A percentile compares a stretch with the other conserved stretches of the same genome.
Conservation (phyloP, 2,329 filamentous ascomycete species). For the Talaromyces funiculosus region DNA sequence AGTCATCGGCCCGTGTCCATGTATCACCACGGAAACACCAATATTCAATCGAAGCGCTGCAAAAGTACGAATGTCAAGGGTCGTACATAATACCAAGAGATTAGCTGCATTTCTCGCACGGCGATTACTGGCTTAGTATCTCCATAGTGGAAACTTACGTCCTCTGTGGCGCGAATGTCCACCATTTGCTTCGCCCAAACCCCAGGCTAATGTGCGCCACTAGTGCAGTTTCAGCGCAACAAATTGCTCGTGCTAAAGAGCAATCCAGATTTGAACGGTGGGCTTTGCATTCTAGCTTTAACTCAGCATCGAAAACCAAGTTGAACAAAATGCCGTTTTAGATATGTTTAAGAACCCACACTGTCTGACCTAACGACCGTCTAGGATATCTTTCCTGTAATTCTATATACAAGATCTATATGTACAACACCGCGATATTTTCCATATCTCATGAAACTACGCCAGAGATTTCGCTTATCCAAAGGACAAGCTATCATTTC, state of each 20-base stretch:
- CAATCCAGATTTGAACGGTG: not conserved
- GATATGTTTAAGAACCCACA: not conserved
- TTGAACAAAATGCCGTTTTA: not conserved
- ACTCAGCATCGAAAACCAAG: not conserved
- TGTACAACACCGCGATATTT: not conserved
- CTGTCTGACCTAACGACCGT: not conserved
- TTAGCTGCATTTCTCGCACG: not conserved
- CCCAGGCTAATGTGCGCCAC: not conserved
- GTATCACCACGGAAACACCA: not conserved
- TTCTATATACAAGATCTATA: not conserved
- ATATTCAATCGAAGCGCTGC: not conserved
- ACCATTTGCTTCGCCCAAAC: not conserved
- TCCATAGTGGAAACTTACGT: not conserved
- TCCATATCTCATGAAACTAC: not conserved
- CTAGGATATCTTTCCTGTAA: not conserved
- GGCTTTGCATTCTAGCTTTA: not conserved
- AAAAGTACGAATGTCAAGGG: not conserved
- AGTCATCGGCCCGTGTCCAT: not conserved
- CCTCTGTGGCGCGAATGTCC: not conserved
- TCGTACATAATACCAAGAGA: not conserved
- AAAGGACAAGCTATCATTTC: not conserved
- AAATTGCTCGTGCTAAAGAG: not conserved
- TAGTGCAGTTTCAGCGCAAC: conserved; percentile 1
- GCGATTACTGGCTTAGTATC: not conserved
- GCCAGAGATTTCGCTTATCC: not conserved